These are phyloP conservation scores for Amyloporia xantha DNA, from an alignment of 768 basidiomycete species.

Conservation along the genomic window DNA sequence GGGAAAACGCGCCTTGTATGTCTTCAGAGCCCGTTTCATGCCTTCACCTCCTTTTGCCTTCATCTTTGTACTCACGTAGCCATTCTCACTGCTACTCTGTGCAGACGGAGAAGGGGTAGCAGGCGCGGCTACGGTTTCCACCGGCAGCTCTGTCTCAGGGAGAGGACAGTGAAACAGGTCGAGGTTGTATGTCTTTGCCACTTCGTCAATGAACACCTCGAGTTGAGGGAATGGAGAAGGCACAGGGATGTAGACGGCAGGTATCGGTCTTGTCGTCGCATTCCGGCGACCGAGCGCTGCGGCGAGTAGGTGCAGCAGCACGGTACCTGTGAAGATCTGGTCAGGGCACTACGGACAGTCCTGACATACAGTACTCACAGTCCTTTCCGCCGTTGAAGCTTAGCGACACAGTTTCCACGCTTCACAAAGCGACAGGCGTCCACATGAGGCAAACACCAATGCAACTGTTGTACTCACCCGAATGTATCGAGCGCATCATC, in stretches of 20 bases:
- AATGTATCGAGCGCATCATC: slow-evolving; percentile 68
- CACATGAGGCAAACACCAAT: not conserved
- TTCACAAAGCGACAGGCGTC: slow-evolving; percentile 21
- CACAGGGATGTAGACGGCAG: slow-evolving; percentile 82
- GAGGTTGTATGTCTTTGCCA: slow-evolving; percentile 59
- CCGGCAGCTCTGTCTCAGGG: slow-evolving; percentile 24
- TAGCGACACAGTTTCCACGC: slow-evolving; percentile 67
- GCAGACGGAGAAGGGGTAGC: slow-evolving; percentile 16
- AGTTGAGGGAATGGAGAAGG: slow-evolving; percentile 82
- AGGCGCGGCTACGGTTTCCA: slow-evolving; percentile 44
- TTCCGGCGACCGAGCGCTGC: slow-evolving; percentile 55
- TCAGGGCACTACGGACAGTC: not conserved
- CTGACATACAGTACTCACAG: slow-evolving; percentile 46
- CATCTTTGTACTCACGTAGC: not conserved
- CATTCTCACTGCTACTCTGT: slow-evolving; percentile 13
- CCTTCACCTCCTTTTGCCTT: slow-evolving; percentile 47
- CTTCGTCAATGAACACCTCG: slow-evolving; percentile 74
- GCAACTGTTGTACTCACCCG: slow-evolving; percentile 55
- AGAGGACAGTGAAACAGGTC: slow-evolving; percentile 58
- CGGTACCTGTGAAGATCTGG: slow-evolving; percentile 61
- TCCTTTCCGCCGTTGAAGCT: slow-evolving; percentile 99
- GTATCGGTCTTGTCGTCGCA: slow-evolving; percentile 39
- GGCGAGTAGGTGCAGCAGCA: slow-evolving; percentile 85
- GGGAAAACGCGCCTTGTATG: slow-evolving; percentile 63
- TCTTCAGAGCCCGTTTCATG: slow-evolving; percentile 73